Evolutionary conservation across 345 rosid species (phyloP).

Genomic region (Acer yangbiense): DNA sequence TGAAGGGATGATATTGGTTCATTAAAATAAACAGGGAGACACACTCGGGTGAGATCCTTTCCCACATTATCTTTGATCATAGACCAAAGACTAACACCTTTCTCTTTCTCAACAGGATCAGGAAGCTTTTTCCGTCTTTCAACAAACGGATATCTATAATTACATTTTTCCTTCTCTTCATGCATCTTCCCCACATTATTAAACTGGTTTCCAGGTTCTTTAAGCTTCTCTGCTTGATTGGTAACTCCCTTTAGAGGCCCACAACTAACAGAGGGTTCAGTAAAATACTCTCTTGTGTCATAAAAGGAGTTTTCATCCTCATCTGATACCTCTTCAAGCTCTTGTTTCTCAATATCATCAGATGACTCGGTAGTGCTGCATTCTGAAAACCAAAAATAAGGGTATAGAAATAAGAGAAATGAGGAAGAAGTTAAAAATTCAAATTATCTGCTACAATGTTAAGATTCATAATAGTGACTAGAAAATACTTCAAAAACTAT

Average conservation of each 20-base stretch:
- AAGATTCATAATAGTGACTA: not conserved
- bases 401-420: conserved; percentile 18
- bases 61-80: conserved; percentile 99
- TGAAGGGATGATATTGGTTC: conserved; percentile 99
- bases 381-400: conserved; percentile 58
- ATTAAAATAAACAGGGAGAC: conserved; percentile 96
- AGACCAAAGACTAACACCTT: conserved; percentile 98
- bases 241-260: conserved; percentile 40
- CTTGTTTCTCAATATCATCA: conserved; percentile 92
- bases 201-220: conserved; percentile 21
- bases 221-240: conserved; percentile 29
- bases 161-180: conserved; percentile 27
- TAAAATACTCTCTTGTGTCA: conserved; percentile 73
- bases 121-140: conserved; percentile 87
- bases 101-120: conserved; percentile 92
- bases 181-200: conserved; percentile 45
- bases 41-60: conserved; percentile 93
- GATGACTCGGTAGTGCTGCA: conserved; percentile 97
- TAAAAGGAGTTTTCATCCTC: conserved; percentile 76
- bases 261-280: conserved; percentile 42
- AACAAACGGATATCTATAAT: conserved; percentile 41
- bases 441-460: not conserved
- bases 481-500: not conserved
- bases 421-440: conserved; percentile 1
- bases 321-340: conserved; percentile 82